Evolutionary conservation across 1,284 basidiomycete species (phyloP).

Genomic region (Cutaneotrichosporon cutaneum): DNA sequence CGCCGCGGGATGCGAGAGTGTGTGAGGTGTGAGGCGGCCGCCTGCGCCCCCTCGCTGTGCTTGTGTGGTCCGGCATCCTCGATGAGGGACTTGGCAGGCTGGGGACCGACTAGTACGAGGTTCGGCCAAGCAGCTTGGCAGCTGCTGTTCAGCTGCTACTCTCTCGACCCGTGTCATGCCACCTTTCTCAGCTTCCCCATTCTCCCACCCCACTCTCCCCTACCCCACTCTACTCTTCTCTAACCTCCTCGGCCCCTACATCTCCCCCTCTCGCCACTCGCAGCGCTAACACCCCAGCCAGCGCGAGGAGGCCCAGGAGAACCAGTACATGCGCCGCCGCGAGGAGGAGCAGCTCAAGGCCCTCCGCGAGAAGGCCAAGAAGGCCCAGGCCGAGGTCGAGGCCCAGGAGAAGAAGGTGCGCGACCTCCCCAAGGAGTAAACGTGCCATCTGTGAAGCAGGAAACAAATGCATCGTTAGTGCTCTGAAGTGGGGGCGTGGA

Average conservation of each 20-base stretch:
- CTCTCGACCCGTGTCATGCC: neutral
- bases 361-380: constrained; percentile 32
- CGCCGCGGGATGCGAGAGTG: no score
- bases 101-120: no score
- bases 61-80: no score
- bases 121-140: neutral
- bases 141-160: no score
- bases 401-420: constrained; percentile 14
- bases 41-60: no score
- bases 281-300: constrained; percentile 26
- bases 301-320: constrained; percentile 50
- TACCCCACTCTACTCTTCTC: neutral
- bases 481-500: neutral
- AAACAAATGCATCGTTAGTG: neutral
- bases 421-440: constrained; percentile 1
- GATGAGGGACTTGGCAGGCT: no score
- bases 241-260: neutral
- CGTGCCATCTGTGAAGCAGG: neutral
- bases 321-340: constrained; percentile 45
- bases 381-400: constrained; percentile 40
- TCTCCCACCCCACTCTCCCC: neutral
- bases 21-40: no score
- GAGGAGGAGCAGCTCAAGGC: constrained; percentile 39
- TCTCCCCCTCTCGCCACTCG: neutral
- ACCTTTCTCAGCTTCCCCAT: neutral